Conservation (phyloP, 805 yeast species). For the Saccharomycopsis oosterbeekiorum region DNA sequence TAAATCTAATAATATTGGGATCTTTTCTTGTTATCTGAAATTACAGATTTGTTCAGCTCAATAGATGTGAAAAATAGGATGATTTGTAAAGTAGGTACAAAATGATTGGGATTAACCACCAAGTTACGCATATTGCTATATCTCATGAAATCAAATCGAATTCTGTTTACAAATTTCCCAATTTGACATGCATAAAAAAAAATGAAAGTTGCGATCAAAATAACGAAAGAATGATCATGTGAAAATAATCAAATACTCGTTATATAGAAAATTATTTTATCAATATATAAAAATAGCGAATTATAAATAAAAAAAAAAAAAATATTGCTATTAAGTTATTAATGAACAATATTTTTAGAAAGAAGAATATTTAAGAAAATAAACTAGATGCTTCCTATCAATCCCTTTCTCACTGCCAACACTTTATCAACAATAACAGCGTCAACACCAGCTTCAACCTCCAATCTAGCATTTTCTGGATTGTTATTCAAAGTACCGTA, state of each 20-base stretch:
- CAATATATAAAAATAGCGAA: too few relatives aligned
- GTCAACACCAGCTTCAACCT: conserved; percentile 91
- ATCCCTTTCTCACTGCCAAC: conserved; percentile 80
- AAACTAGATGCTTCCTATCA: conserved; percentile 28
- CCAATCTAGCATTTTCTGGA: conserved; percentile 74
- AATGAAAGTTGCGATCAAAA: background rate
- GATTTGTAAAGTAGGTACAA: background rate
- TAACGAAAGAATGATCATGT: background rate
- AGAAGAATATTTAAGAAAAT: background rate
- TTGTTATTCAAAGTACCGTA: conserved; percentile 80
- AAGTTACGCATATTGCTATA: background rate
- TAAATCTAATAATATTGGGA: background rate
- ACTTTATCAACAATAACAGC: conserved; percentile 98
- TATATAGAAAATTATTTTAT: too few relatives aligned
- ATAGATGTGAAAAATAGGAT: background rate
- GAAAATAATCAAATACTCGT: too few relatives aligned
- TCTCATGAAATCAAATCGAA: background rate
- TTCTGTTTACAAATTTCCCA: background rate
- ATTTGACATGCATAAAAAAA: background rate
- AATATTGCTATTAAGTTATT: background rate
- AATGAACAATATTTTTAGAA: background rate
- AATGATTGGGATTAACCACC: too few relatives aligned
- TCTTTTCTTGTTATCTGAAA: background rate
- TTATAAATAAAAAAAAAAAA: background rate
- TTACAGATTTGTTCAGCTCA: background rate